phyloP scores from a whole-genome alignment of 2,329 filamentous ascomycete genomes.

The Neoascochyta sp. region DNA sequence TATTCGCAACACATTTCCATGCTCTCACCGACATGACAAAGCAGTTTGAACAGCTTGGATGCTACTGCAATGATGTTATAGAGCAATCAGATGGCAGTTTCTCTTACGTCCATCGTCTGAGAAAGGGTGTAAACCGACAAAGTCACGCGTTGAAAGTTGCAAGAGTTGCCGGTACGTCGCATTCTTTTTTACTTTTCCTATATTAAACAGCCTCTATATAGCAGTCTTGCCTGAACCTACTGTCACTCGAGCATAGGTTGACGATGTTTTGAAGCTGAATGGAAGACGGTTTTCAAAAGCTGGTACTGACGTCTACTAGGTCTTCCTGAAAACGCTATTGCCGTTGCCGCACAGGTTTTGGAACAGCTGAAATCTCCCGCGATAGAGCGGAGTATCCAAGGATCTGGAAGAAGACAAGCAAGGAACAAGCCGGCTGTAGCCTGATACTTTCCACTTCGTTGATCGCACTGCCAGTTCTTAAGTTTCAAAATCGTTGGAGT shows the following conservation, averaged over 20 bases:
- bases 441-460: no score
- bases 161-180: constrained; percentile 60
- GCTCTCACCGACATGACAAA: constrained; percentile 71
- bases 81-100: constrained; percentile 65
- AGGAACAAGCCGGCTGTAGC: no score
- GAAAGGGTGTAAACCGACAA: constrained; percentile 74
- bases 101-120: constrained; percentile 79
- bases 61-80: constrained; percentile 85
- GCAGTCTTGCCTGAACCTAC: no score
- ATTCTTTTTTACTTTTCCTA: neutral
- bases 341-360: constrained; percentile 61
- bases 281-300: no score
- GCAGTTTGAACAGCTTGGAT: constrained; percentile 58
- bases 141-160: constrained; percentile 97
- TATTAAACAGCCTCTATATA: neutral
- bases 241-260: no score
- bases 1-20: constrained; percentile 98
- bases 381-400: no score
- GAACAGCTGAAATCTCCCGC: constrained; percentile 18
- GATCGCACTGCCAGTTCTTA: no score
- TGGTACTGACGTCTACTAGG: constrained; percentile 39
- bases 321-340: constrained; percentile 68
- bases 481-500: no score
- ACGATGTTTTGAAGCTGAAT: no score
- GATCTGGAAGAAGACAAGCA: no score